A percentile compares a stretch with the other conserved stretches of the same genome.
Evolutionary conservation across 2,329 filamentous ascomycete genomes (phyloP).

Genomic region (Ascosphaera apis): DNA sequence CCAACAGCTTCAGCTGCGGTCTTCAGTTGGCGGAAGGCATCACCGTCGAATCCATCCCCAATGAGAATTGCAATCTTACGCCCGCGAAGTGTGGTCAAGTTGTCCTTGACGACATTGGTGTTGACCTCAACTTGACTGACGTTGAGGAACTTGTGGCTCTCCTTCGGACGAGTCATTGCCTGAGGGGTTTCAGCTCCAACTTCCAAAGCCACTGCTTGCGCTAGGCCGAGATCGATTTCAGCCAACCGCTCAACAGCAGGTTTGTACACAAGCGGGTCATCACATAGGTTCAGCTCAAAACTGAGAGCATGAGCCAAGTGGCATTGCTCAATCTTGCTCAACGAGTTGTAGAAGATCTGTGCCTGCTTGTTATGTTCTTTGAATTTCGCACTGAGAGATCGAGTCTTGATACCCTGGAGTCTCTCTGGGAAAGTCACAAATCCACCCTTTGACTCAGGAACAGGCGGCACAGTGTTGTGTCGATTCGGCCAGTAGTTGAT

Average conservation of each 20-base stretch:
- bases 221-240: constrained; percentile 49
- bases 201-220: constrained; percentile 43
- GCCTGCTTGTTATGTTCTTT: constrained; percentile 56
- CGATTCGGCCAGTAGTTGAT: constrained; percentile 68
- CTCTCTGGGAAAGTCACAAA: constrained; percentile 47
- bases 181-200: constrained; percentile 37
- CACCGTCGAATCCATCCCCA: constrained; percentile 21
- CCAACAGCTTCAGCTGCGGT: constrained; percentile 36
- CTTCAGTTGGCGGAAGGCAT: constrained; percentile 41
- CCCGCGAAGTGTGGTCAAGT: not conserved
- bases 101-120: constrained; percentile 44
- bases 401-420: constrained; percentile 45
- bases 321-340: constrained; percentile 40
- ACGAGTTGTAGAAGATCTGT: constrained; percentile 62
- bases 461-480: constrained; percentile 38
- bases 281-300: constrained; percentile 62
- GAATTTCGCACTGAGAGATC: constrained; percentile 44
- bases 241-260: constrained; percentile 43
- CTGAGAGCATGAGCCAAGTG: constrained; percentile 38
- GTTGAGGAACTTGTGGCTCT: constrained; percentile 42
- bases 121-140: constrained; percentile 55
- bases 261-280: constrained; percentile 54
- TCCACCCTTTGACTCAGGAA: constrained; percentile 36
- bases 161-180: constrained; percentile 22
- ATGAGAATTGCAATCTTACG: constrained; percentile 38